Evolutionary conservation across 2,329 filamentous ascomycete genomes (phyloP).

Genomic region (Penicillium hesseltinei): DNA sequence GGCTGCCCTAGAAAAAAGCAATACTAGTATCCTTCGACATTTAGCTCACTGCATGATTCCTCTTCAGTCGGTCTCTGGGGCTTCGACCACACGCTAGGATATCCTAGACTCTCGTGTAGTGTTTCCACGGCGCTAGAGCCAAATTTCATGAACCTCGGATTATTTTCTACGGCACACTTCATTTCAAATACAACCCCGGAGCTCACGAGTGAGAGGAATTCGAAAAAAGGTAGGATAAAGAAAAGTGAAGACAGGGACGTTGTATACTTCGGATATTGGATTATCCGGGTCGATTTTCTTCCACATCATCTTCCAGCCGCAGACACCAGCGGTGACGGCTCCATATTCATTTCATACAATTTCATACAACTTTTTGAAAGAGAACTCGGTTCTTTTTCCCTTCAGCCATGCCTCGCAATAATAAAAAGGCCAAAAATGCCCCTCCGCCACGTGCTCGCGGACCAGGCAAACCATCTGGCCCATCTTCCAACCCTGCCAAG

Average conservation of each 20-base stretch:
- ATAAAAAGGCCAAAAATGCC: slow-evolving; percentile 18
- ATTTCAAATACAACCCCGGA: too few species aligned
- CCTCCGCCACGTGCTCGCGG: slow-evolving; percentile 10
- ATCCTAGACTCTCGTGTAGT: too few species aligned
- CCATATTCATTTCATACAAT: background rate
- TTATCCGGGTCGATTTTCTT: slow-evolving; percentile 18
- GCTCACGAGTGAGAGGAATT: background rate
- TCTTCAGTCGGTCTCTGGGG: too few species aligned
- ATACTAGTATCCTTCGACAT: too few species aligned
- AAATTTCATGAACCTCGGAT: too few species aligned
- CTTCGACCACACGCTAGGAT: too few species aligned
- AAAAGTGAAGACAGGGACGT: background rate
- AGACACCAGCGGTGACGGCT: background rate
- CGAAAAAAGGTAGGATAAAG: background rate
- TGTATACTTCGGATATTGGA: slow-evolving; percentile 19
- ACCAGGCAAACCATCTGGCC: slow-evolving; percentile 11
- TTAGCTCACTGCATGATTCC: too few species aligned
- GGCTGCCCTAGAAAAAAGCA: too few species aligned
- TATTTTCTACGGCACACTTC: background rate
- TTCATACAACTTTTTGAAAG: background rate
- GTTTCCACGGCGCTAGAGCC: too few species aligned
- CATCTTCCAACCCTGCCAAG: slow-evolving; percentile 1
- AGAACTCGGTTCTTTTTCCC: background rate
- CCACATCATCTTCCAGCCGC: background rate
- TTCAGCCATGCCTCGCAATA: slow-evolving; percentile 22